Evolutionary conservation across 805 yeast genomes (phyloP), one percentile per base, ranked within the genome.

Genomic region (Zygosaccharomyces gambellarensis): DNA sequence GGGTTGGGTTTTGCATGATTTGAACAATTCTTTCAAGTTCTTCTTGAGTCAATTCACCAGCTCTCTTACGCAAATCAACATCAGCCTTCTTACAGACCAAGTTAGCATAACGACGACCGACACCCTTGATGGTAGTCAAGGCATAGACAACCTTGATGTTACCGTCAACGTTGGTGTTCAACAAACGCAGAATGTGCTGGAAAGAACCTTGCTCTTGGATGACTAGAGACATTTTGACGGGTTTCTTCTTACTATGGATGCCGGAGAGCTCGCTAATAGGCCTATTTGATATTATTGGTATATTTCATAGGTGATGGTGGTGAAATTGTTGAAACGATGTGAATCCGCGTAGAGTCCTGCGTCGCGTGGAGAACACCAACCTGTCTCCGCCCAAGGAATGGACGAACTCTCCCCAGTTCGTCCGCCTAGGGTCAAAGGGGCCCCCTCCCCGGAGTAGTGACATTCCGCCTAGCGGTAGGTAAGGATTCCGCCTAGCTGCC

Each of bases 121-220:
- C 98, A 90, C 99, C 99, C 83, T 97, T 88, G 77, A 94, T 95
- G 80, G 90, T 87, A 84, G 99, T 90, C 81, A 94, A 83, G 77
- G 99, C 99, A 88, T 90, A 95, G 94, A 94, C 95, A 79, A 94
- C 85, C 86, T 94, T 94, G 85, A 92, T 92, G 90, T 95, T 90
- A 87, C 99, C 99, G 80, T 94, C 99, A 77, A 94, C 97, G 90
- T 94, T 94, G 81, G 99, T 94, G 90, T 95, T 94, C 81, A 94
- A 89, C 83, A 94, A 88, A 92, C 97, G 99, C 82, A 94, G 87
- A 82, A 94, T 94, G 95, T 94, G 99, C 83, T 95, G 99, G 95
- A 95, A 94, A 77, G 94, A 87, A 78, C 96, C 96, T 81, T 88
- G 85, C 82, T 94, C 99, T 81, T 88, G 94, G 78, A 94, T 94